Evolutionary conservation across 2,329 filamentous ascomycete genomes (phyloP).

Genomic region (Colletotrichum tropicale): DNA sequence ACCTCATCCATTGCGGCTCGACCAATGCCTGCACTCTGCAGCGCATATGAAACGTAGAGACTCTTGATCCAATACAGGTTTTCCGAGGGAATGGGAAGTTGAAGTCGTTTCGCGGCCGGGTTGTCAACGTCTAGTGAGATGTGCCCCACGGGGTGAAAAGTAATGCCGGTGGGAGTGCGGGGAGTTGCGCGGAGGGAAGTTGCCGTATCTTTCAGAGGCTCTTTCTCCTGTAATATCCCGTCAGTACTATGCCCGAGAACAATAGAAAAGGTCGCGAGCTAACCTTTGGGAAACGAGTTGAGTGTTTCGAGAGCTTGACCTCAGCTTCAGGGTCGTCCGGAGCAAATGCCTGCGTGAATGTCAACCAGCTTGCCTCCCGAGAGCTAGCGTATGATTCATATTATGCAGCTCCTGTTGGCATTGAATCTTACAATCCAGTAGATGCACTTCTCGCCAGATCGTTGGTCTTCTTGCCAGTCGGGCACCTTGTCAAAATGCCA

Average conservation of each 20-base stretch:
- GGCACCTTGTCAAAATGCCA: constrained; percentile 25
- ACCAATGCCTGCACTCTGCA: constrained; percentile 29
- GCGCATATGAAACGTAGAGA: constrained; percentile 27
- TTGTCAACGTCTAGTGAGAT: constrained; percentile 30
- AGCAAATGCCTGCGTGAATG: constrained; percentile 17
- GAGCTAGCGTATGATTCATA: background rate
- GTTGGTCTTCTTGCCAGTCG: constrained; percentile 24
- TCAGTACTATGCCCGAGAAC: background rate
- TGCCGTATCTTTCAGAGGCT: constrained; percentile 20
- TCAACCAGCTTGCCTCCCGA: background rate
- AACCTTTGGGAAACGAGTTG: constrained; percentile 22
- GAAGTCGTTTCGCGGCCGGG: background rate
- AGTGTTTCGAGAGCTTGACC: constrained; percentile 25
- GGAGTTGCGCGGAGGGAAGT: background rate
- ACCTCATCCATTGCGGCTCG: constrained; percentile 32
- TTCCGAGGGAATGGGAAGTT: constrained; percentile 21
- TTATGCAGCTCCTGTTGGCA: rapidly evolving
- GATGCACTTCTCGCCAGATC: constrained; percentile 20
- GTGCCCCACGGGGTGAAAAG: constrained; percentile 34
- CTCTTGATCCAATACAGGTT: constrained; percentile 34
- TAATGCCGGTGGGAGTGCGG: background rate
- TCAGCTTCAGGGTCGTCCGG: constrained; percentile 4
- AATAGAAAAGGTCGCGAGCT: background rate
- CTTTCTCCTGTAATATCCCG: constrained; percentile 1
- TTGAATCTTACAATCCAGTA: constrained; percentile 22